Percentiles rank a stretch among this genome's conserved stretches.
Evolutionary conservation across 164 flowering plant genomes (phyloP).

Genomic region (Vitis riparia): DNA sequence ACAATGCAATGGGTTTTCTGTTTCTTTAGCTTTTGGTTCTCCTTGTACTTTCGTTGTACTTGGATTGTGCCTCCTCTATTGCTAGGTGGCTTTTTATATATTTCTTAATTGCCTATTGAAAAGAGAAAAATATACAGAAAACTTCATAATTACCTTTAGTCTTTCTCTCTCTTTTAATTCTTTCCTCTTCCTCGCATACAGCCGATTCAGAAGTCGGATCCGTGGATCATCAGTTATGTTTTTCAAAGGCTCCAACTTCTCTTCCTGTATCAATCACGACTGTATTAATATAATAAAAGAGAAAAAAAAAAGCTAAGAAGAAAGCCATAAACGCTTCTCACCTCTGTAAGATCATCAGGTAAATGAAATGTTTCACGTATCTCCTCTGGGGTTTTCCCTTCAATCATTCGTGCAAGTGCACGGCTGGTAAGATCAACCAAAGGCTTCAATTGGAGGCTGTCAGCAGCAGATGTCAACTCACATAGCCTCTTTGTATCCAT

Average conservation of each 20-base stretch:
- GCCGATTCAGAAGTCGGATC: conserved; percentile 63
- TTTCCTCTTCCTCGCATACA: conserved; percentile 74
- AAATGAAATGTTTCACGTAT: conserved; percentile 65
- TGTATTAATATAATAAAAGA: not conserved
- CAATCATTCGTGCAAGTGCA: conserved; percentile 73
- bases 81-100: no score
- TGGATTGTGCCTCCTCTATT: no score
- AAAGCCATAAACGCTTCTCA: conserved; percentile 19
- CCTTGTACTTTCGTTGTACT: no score
- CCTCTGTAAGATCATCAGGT: conserved; percentile 84
- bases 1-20: no score
- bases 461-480: conserved; percentile 73
- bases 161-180: conserved; percentile 62
- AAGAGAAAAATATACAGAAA: not conserved
- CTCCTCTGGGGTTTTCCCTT: conserved; percentile 62
- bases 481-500: conserved; percentile 59
- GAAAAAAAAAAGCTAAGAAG: not conserved
- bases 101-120: no score
- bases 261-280: conserved; percentile 44
- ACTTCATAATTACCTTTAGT: conserved; percentile 38
- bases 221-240: conserved; percentile 73
- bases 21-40: no score
- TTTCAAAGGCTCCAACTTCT: conserved; percentile 70
- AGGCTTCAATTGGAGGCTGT: conserved; percentile 66
- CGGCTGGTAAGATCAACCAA: conserved; percentile 70